Conservation (phyloP, 805 yeast genomes). For the Yamadazyma akitaensis region DNA sequence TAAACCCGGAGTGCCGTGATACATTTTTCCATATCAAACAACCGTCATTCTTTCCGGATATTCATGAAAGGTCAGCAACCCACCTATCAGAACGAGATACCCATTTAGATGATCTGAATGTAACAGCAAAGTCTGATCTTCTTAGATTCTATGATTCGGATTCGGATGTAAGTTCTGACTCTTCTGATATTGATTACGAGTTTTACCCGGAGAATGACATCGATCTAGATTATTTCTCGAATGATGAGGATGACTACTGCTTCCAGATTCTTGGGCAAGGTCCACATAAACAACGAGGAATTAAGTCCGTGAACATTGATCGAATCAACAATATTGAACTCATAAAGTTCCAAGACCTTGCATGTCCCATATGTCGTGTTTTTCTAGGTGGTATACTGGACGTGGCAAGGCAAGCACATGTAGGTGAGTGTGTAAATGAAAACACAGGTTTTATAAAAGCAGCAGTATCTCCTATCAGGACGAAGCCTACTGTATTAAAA, state of each 20-base stretch:
- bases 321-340: conserved; percentile 8
- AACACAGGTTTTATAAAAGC: conserved; percentile 5
- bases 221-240: conserved; percentile 12
- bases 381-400: conserved; percentile 9
- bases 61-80: background rate
- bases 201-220: conserved; percentile 11
- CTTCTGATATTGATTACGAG: conserved; percentile 10
- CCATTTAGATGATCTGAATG: background rate
- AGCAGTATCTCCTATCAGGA: background rate
- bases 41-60: background rate
- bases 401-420: conserved; percentile 8
- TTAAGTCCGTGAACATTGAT: conserved; percentile 8
- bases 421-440: conserved; percentile 9
- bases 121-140: background rate
- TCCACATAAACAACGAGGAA: conserved; percentile 7
- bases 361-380: conserved; percentile 14
- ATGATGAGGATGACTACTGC: conserved; percentile 12
- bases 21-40: background rate
- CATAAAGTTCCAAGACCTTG: background rate
- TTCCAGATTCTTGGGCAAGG: conserved; percentile 10
- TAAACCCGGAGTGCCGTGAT: background rate
- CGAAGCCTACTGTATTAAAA: background rate
- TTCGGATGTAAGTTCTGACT: conserved; percentile 8
- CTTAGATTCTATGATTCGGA: conserved; percentile 10
- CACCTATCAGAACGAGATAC: background rate